Conservation (phyloP, 2,329 filamentous ascomycete genomes). For the Calonectria pseudoreteaudii region DNA sequence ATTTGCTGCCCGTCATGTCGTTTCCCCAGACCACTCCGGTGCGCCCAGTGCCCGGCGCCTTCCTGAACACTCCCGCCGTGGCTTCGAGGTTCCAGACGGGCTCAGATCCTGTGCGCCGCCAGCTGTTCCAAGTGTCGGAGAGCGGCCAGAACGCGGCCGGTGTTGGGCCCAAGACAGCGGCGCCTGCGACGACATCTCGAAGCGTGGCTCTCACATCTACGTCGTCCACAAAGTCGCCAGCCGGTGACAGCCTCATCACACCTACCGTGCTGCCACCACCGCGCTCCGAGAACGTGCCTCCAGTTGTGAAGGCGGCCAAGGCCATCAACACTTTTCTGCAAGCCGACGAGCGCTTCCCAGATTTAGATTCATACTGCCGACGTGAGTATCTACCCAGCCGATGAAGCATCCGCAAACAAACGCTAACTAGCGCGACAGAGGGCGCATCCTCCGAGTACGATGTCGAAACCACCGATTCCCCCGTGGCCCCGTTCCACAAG, state of each 20-base stretch:
- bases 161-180: conserved; percentile 30
- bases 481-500: conserved; percentile 92
- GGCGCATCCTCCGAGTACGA: conserved; percentile 95
- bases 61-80: conserved; percentile 78
- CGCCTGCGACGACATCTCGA: conserved; percentile 35
- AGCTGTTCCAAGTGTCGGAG: conserved; percentile 58
- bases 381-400: conserved; percentile 68
- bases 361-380: conserved; percentile 88
- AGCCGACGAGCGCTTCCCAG: conserved; percentile 84
- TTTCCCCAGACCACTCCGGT: conserved; percentile 72
- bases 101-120: conserved; percentile 62
- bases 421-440: conserved; percentile 66
- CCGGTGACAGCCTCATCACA: conserved; percentile 45
- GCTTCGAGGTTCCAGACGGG: conserved; percentile 59
- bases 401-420: not conserved
- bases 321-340: conserved; percentile 85
- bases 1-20: conserved; percentile 59
- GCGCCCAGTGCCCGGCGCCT: conserved; percentile 80
- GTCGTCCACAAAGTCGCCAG: conserved; percentile 32
- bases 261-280: conserved; percentile 55
- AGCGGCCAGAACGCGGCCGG: conserved; percentile 31
- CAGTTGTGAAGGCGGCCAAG: conserved; percentile 82
- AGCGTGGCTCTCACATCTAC: conserved; percentile 38
- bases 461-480: conserved; percentile 71
- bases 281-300: conserved; percentile 65